A percentile compares a stretch with the other conserved stretches of the same genome.
phyloP scores from a whole-genome alignment of 1,284 basidiomycete genomes.

The Peniophora sp. region DNA sequence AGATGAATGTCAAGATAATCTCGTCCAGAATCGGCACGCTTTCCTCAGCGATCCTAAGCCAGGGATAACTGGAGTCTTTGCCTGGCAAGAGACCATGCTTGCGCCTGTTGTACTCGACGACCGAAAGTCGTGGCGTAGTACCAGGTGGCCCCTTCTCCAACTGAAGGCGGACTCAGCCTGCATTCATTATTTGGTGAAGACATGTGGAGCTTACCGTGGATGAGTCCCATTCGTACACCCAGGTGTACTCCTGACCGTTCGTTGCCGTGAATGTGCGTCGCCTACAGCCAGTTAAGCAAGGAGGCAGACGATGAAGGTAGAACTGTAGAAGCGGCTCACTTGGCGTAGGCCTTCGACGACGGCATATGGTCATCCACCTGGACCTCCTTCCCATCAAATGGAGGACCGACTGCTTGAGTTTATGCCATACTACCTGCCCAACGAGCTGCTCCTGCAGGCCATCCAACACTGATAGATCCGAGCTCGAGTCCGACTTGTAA shows the following conservation, averaged over 20 bases:
- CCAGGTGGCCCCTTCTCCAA: background rate
- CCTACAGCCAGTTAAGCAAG: background rate
- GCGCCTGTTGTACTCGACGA: background rate
- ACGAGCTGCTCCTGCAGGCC: background rate
- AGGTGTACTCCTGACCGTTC: background rate
- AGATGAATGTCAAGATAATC: conserved; percentile 3
- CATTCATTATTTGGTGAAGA: background rate
- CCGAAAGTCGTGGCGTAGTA: background rate
- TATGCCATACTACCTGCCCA: background rate
- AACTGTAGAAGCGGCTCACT: background rate
- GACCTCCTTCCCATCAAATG: background rate
- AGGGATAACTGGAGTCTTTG: background rate
- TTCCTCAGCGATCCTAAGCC: background rate
- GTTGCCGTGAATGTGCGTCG: background rate
- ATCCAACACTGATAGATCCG: background rate
- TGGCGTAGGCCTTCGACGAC: background rate
- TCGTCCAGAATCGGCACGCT: conserved; percentile 2
- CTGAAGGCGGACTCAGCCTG: background rate
- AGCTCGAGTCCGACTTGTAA: background rate
- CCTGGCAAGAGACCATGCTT: background rate
- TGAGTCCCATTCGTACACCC: background rate
- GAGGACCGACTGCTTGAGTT: background rate
- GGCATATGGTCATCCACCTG: background rate
- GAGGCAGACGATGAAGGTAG: background rate
- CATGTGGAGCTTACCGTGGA: background rate